Evolutionary conservation across 352 stramenopile genomes (phyloP).

Genomic region (Peronospora destructor): DNA sequence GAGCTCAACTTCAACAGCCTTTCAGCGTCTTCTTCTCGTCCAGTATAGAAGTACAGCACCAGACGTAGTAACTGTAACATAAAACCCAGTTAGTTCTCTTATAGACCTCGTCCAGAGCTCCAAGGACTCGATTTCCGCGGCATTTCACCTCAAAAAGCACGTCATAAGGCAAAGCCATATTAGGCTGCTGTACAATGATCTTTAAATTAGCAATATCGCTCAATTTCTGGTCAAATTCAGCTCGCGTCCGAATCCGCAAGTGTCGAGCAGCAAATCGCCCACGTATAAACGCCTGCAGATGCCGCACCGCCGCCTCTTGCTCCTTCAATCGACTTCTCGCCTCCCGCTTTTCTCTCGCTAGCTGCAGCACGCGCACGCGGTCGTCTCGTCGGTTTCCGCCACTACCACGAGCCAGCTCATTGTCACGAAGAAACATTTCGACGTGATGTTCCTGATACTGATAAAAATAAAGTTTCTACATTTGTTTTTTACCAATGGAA

Average conservation of each 20-base stretch:
- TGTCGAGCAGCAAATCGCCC: slow-evolving; percentile 24
- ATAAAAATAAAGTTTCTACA: background rate
- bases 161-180: slow-evolving; percentile 42
- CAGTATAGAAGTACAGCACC: slow-evolving; percentile 38
- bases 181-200: slow-evolving; percentile 40
- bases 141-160: slow-evolving; percentile 38
- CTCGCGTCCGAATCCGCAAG: slow-evolving; percentile 10
- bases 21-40: slow-evolving; percentile 19
- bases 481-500: slow-evolving; percentile 21
- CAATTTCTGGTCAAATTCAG: slow-evolving; percentile 50
- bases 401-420: slow-evolving; percentile 32
- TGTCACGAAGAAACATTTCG: slow-evolving; percentile 49
- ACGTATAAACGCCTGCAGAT: slow-evolving; percentile 43
- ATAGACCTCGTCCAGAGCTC: background rate
- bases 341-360: slow-evolving; percentile 41
- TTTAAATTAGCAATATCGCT: slow-evolving; percentile 50
- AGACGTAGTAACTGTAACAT: slow-evolving; percentile 33
- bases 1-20: slow-evolving; percentile 24
- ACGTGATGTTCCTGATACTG: background rate
- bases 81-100: slow-evolving; percentile 7
- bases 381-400: slow-evolving; percentile 21
- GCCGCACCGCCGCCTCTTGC: slow-evolving; percentile 25
- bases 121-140: background rate
- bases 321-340: slow-evolving; percentile 36
- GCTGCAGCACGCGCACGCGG: slow-evolving; percentile 46